Evolutionary conservation across 1,284 basidiomycete genomes (phyloP), one percentile per base, ranked within the genome.

Genomic region (Athelia psychrophila): DNA sequence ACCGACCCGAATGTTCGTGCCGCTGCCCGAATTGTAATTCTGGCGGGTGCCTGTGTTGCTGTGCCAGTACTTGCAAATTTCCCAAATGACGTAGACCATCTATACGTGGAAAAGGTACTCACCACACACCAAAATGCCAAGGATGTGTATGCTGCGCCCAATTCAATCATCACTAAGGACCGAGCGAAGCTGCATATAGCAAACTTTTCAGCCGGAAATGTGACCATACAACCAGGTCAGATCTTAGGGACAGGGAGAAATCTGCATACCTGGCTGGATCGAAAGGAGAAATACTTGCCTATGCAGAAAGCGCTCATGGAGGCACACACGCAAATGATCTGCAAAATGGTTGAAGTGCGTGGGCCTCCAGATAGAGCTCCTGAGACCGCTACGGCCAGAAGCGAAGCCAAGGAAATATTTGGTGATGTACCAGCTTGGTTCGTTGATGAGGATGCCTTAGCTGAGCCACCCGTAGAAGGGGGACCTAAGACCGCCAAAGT

Each of bases 401-500:
- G 27, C 13, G 27, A 30, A 30, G 27, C 27, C 13, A 30, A 30
- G 5, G 27, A 30, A 30, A 13, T 30, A 30, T 30, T 30, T 6
- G 27, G 27, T 6, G 27, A 30, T 6, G 13, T 30, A 30, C 27
- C 27, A 30, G 27, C 27, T 6, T 30, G 27, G 27, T 30, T 30
- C 13, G 13, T 6, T 6, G 27, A 30, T 6, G 27, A 30, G 27
- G 27, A 30, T 30, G 27, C 27, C 13, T 13, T 30, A 20, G 48
- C 46, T 16, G 47, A 52, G 23, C 27, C 46, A 47, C 48, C 52
- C 4, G 15, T 58, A 9, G 56, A 54, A 55, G 56, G 61, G 36
- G 61, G 61, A 22, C 61, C 63, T 1, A 61, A 62, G 38, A 62
- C 60, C 1, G 48, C 55, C 2, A 60, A 64, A 51, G 50, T 54